Percentiles rank a stretch among this genome's conserved stretches.
Conservation (phyloP, 164 flowering plant genomes). For the Tetrastigma voinierianum region DNA sequence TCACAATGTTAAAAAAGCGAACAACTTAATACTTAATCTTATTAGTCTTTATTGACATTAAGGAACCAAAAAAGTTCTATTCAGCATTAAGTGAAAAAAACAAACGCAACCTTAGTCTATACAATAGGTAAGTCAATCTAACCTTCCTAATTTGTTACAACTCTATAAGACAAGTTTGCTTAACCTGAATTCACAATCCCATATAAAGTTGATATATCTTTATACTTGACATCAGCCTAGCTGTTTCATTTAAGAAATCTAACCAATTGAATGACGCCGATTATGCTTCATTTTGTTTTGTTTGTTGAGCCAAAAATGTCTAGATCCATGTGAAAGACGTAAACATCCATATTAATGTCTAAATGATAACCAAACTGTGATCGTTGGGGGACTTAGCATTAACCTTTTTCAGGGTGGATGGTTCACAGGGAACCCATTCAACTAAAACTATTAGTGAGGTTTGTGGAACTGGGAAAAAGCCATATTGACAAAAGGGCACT, state of each 20-base stretch:
- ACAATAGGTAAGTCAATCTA: too few species aligned
- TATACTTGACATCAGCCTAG: too few species aligned
- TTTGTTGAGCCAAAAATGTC: background rate
- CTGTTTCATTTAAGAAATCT: background rate
- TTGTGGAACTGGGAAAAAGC: slow-evolving; percentile 92
- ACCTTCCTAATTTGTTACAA: too few species aligned
- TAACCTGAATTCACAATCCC: too few species aligned
- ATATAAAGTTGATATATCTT: too few species aligned
- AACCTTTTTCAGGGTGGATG: background rate
- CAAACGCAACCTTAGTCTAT: too few species aligned
- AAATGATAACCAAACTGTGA: background rate
- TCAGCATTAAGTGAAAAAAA: too few species aligned
- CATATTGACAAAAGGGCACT: slow-evolving; percentile 83
- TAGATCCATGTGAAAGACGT: background rate
- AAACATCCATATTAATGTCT: background rate
- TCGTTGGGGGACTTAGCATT: background rate
- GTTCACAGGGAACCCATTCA: slow-evolving; percentile 84
- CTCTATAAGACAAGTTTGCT: too few species aligned
- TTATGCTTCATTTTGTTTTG: background rate
- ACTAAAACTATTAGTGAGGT: slow-evolving; percentile 97
- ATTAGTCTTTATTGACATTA: too few species aligned
- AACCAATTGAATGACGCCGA: background rate
- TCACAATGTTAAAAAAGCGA: too few species aligned
- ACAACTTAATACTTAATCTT: too few species aligned
- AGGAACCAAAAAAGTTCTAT: too few species aligned